These are phyloP conservation scores for Macrotyloma uniflorum DNA, from an alignment of 306 rosid genomes.

Conservation along the genomic window DNA sequence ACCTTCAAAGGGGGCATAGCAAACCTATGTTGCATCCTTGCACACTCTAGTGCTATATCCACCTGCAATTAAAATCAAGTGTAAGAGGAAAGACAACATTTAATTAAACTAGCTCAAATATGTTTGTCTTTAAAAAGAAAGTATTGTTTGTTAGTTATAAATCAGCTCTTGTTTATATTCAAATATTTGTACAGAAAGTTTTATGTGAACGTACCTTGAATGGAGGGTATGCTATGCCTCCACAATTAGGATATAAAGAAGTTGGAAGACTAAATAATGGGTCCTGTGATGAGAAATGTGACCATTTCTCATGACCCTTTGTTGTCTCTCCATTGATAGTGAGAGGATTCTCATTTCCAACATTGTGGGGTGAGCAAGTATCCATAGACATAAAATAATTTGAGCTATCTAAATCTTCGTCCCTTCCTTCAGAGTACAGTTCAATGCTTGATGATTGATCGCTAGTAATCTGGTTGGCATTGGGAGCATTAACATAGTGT, in stretches of 20 bases:
- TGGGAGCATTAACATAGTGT: slow-evolving; percentile 48
- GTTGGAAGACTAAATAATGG: slow-evolving; percentile 49
- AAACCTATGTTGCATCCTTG: slow-evolving; percentile 86
- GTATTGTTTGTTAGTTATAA: no score
- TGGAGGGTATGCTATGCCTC: slow-evolving; percentile 68
- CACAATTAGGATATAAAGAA: slow-evolving; percentile 55
- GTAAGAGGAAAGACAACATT: background rate
- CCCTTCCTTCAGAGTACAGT: slow-evolving; percentile 71
- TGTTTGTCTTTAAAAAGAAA: no score
- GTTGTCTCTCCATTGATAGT: slow-evolving; percentile 32
- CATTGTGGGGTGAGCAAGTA: slow-evolving; percentile 36
- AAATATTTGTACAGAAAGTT: background rate
- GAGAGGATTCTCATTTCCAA: slow-evolving; percentile 33
- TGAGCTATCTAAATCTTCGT: slow-evolving; percentile 68
- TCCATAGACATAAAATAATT: slow-evolving; percentile 52
- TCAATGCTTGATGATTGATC: slow-evolving; percentile 75
- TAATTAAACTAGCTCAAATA: background rate
- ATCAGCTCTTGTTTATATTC: no score
- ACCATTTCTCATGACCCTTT: slow-evolving; percentile 52
- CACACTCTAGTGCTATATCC: slow-evolving; percentile 87
- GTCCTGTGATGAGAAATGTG: slow-evolving; percentile 57
- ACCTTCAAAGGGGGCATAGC: slow-evolving; percentile 78
- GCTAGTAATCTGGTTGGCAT: slow-evolving; percentile 51
- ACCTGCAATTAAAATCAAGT: slow-evolving; percentile 51
- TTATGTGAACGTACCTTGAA: slow-evolving; percentile 58